A percentile compares a stretch with the other conserved stretches of the same genome.
Evolutionary conservation across 805 yeast genomes (phyloP).

Genomic region (Starmerella lactis-condensi): DNA sequence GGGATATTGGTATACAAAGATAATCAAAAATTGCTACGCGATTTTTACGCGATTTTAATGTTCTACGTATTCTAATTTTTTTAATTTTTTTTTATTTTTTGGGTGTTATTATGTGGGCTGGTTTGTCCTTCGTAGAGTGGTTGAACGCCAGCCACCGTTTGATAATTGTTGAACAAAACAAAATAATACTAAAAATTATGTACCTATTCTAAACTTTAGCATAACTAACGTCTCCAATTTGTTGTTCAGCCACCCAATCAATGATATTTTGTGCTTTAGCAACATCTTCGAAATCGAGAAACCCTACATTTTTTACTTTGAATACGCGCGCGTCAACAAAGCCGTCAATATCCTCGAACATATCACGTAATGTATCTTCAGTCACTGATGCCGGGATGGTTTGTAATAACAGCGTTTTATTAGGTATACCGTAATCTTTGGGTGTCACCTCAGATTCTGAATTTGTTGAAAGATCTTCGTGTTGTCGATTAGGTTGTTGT

Average conservation of each 20-base stretch:
- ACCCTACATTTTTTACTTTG: conserved; percentile 49
- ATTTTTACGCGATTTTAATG: too few species aligned
- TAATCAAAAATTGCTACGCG: too few species aligned
- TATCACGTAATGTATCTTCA: conserved; percentile 25
- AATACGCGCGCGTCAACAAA: conserved; percentile 52
- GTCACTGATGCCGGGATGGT: conserved; percentile 33
- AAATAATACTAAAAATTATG: background rate
- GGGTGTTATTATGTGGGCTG: too few species aligned
- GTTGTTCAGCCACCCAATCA: background rate
- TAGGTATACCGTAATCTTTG: conserved; percentile 27
- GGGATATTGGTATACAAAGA: too few species aligned
- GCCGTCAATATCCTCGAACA: conserved; percentile 39
- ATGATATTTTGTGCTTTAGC: conserved; percentile 11
- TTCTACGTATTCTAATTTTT: too few species aligned
- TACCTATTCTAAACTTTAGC: conserved; percentile 12
- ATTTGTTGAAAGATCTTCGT: conserved; percentile 14
- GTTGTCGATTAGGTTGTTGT: background rate
- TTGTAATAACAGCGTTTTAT: conserved; percentile 50
- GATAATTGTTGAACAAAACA: too few species aligned
- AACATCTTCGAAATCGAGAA: conserved; percentile 44
- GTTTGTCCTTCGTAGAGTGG: too few species aligned
- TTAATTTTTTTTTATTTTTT: too few species aligned
- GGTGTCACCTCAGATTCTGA: conserved; percentile 25
- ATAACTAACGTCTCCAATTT: conserved; percentile 9
- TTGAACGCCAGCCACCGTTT: too few species aligned